Conservation (phyloP, 805 yeast species). For the Pichia insulana region DNA sequence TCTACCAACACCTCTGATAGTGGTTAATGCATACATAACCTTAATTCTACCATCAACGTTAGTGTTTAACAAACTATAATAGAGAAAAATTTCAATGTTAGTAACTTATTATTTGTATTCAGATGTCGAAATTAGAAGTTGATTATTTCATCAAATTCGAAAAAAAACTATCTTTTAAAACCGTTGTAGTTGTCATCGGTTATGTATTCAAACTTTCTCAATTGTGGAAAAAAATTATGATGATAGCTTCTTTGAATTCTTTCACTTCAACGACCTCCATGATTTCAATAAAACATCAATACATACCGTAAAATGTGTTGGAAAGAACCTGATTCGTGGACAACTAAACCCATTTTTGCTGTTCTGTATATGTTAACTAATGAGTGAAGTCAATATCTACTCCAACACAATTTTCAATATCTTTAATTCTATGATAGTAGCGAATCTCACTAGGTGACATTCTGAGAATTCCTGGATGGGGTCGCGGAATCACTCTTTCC, state of each 20-base stretch:
- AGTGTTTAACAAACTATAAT: conserved; percentile 92
- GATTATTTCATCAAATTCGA: too few relatives aligned
- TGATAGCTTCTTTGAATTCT: not conserved
- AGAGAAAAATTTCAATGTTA: conserved; percentile 6
- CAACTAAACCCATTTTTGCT: conserved; percentile 43
- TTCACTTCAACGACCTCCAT: not conserved
- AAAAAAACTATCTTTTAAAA: too few relatives aligned
- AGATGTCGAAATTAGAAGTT: not conserved
- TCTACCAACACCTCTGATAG: conserved; percentile 99
- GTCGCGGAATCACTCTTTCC: not conserved
- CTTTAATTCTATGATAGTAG: not conserved
- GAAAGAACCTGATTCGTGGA: conserved; percentile 98
- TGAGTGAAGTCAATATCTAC: not conserved
- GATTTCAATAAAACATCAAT: not conserved
- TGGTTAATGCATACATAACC: conserved; percentile 99
- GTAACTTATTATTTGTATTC: conserved; percentile 1
- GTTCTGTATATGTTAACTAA: conserved; percentile 1
- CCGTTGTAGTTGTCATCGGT: too few relatives aligned
- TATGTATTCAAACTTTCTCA: too few relatives aligned
- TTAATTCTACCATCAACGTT: conserved; percentile 99
- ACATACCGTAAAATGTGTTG: conserved; percentile 99
- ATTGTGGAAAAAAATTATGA: too few relatives aligned
- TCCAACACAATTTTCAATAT: not conserved
- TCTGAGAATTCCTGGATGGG: not conserved
- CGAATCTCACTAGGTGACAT: too few relatives aligned